Percentiles rank a stretch among this genome's conserved stretches.
These are phyloP conservation scores for Tubosaeta sp. DNA, from an alignment of 768 basidiomycete species.

Conservation along the genomic window DNA sequence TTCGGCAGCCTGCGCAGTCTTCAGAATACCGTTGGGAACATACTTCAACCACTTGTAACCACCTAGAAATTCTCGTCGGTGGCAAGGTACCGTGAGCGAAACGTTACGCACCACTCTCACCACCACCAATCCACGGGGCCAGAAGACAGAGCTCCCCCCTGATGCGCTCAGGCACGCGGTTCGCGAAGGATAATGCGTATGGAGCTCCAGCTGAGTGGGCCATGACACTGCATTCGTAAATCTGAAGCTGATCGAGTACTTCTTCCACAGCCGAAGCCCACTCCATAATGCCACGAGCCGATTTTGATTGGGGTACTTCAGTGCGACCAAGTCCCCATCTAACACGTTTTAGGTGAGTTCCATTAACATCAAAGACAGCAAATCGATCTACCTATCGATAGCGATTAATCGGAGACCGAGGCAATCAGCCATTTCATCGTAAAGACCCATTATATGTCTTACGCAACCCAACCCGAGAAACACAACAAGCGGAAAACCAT, in stretches of 20 bases:
- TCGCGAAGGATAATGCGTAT: slow-evolving; percentile 86
- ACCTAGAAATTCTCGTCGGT: slow-evolving; percentile 37
- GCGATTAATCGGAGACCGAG: slow-evolving; percentile 86
- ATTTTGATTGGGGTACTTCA: slow-evolving; percentile 57
- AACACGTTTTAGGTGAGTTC: slow-evolving; percentile 13
- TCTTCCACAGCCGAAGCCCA: slow-evolving; percentile 92
- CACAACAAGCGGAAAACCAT: slow-evolving; percentile 84
- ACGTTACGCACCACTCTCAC: slow-evolving; percentile 70
- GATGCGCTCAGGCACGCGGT: slow-evolving; percentile 69
- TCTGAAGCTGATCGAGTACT: slow-evolving; percentile 74
- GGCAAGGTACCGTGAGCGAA: background rate
- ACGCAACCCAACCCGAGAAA: slow-evolving; percentile 95
- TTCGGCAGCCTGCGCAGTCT: slow-evolving; percentile 94
- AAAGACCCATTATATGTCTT: slow-evolving; percentile 89
- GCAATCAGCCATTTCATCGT: slow-evolving; percentile 93
- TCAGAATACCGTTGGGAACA: slow-evolving; percentile 87
- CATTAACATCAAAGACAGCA: background rate
- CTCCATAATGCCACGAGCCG: slow-evolving; percentile 75
- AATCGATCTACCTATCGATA: slow-evolving; percentile 69
- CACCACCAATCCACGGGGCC: slow-evolving; percentile 94
- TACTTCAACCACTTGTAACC: slow-evolving; percentile 98
- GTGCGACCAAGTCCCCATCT: slow-evolving; percentile 95
- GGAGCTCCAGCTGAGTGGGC: slow-evolving; percentile 96
- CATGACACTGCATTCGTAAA: slow-evolving; percentile 81
- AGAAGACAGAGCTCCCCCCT: slow-evolving; percentile 82